Percentiles rank a stretch among this genome's conserved stretches.
phyloP scores from a whole-genome alignment of 371 early-diverging fungal species.

The Chytridium lagenaria region DNA sequence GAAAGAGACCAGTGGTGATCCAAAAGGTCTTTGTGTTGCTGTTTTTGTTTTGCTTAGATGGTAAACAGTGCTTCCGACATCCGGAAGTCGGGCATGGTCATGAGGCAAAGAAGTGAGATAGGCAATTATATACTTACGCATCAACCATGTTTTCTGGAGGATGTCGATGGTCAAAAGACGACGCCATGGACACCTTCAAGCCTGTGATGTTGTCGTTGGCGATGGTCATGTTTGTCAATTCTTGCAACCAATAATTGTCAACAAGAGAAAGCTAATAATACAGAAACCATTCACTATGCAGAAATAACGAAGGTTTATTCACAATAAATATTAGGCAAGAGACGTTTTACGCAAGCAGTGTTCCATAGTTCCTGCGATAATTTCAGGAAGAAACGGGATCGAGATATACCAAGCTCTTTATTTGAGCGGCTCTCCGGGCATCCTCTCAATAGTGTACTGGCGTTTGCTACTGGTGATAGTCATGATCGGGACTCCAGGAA shows the following conservation, averaged over 20 bases:
- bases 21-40: conserved; percentile 47
- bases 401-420: too few relatives aligned
- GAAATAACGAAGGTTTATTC: too few relatives aligned
- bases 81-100: too few relatives aligned
- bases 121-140: too few relatives aligned
- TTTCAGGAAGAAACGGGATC: too few relatives aligned
- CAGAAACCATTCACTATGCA: too few relatives aligned
- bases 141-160: conserved; percentile 46
- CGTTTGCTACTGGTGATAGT: conserved; percentile 81
- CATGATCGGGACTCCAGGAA: conserved; percentile 99
- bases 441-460: conserved; percentile 94
- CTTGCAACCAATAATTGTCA: not conserved
- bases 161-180: conserved; percentile 39
- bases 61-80: too few relatives aligned
- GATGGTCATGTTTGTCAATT: not conserved
- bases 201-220: not conserved
- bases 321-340: not conserved
- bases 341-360: too few relatives aligned
- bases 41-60: not conserved
- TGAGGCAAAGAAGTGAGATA: too few relatives aligned
- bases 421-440: conserved; percentile 68
- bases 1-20: conserved; percentile 52
- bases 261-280: too few relatives aligned
- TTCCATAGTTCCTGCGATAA: too few relatives aligned
- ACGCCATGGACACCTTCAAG: conserved; percentile 33